phyloP scores from a whole-genome alignment of 2,329 filamentous ascomycete genomes.

The Penicillium hordei region DNA sequence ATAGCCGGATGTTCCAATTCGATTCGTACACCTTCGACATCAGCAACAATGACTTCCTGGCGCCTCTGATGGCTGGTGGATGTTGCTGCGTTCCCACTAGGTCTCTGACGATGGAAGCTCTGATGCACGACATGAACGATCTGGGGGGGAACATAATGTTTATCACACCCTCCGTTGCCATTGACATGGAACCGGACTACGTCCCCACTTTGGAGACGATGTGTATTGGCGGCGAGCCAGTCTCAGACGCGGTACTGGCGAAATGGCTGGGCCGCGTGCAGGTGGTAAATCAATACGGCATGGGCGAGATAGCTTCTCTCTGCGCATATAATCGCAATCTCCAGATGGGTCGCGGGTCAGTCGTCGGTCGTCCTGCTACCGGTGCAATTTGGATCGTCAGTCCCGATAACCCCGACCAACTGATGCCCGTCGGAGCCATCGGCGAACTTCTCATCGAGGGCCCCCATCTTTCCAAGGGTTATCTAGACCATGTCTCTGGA shows the following conservation, averaged over 20 bases:
- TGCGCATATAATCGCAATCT: slow-evolving; percentile 25
- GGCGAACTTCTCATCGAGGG: slow-evolving; percentile 34
- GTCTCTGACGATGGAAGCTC: slow-evolving; percentile 11
- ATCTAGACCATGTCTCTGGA: slow-evolving; percentile 22
- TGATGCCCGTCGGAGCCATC: slow-evolving; percentile 29
- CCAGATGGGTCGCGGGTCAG: slow-evolving; percentile 11
- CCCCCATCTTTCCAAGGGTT: slow-evolving; percentile 28
- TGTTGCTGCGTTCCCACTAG: slow-evolving; percentile 29
- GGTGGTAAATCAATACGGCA: slow-evolving; percentile 31
- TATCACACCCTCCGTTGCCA: slow-evolving; percentile 27
- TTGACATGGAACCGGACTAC: slow-evolving; percentile 20
- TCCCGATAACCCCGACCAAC: slow-evolving; percentile 17
- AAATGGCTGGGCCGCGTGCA: slow-evolving; percentile 18
- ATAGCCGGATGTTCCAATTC: slow-evolving; percentile 28
- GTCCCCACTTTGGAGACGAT: slow-evolving; percentile 23
- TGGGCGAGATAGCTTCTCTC: slow-evolving; percentile 28
- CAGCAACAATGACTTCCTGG: slow-evolving; percentile 29
- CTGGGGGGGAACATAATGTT: slow-evolving; percentile 27
- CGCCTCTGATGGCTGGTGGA: slow-evolving; percentile 23
- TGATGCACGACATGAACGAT: slow-evolving; percentile 19
- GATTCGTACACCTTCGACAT: slow-evolving; percentile 33
- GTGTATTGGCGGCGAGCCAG: slow-evolving; percentile 30
- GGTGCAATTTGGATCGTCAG: slow-evolving; percentile 33
- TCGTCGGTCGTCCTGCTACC: slow-evolving; percentile 21
- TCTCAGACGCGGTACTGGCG: slow-evolving; percentile 22